A percentile compares a stretch with the other conserved stretches of the same genome.
Evolutionary conservation across 768 basidiomycete genomes (phyloP).

Genomic region (Lanmaoa rubissima): DNA sequence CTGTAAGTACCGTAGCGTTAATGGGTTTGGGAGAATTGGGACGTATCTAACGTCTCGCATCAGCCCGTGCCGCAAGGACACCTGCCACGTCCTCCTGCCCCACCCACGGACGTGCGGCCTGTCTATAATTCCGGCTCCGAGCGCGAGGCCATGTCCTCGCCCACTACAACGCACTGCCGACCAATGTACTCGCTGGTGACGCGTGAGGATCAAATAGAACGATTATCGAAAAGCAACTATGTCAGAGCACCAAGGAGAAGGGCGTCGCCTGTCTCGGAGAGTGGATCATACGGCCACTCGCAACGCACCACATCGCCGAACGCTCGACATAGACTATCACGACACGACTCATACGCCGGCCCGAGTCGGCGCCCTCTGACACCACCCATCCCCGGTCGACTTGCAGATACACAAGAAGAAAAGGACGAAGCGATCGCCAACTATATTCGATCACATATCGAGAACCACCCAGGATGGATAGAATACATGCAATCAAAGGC

Average conservation of each 20-base stretch:
- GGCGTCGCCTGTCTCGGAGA: constrained; percentile 18
- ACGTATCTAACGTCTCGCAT: constrained; percentile 7
- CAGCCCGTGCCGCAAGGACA: constrained; percentile 29
- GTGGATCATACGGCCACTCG: constrained; percentile 18
- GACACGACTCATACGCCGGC: background rate
- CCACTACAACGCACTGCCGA: background rate
- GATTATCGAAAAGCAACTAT: constrained; percentile 24
- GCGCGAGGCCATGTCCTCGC: constrained; percentile 6
- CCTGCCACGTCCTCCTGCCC: constrained; percentile 23
- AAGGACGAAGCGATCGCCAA: constrained; percentile 41
- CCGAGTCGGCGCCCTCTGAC: constrained; percentile 15
- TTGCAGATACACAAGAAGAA: constrained; percentile 37
- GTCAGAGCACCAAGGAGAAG: constrained; percentile 5
- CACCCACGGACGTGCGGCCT: constrained; percentile 8
- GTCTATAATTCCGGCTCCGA: constrained; percentile 22
- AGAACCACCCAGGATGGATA: constrained; percentile 43
- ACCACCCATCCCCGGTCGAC: constrained; percentile 26
- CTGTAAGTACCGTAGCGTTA: constrained; percentile 37
- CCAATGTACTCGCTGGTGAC: constrained; percentile 15
- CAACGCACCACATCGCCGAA: constrained; percentile 10
- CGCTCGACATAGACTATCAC: background rate
- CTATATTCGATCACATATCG: constrained; percentile 44
- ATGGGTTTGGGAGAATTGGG: background rate
- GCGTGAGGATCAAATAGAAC: constrained; percentile 30
- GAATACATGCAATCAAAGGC: constrained; percentile 47